Base-by-base conservation (phyloP, 1,284 basidiomycete species). In the Sporisorium scitamineum region DNA sequence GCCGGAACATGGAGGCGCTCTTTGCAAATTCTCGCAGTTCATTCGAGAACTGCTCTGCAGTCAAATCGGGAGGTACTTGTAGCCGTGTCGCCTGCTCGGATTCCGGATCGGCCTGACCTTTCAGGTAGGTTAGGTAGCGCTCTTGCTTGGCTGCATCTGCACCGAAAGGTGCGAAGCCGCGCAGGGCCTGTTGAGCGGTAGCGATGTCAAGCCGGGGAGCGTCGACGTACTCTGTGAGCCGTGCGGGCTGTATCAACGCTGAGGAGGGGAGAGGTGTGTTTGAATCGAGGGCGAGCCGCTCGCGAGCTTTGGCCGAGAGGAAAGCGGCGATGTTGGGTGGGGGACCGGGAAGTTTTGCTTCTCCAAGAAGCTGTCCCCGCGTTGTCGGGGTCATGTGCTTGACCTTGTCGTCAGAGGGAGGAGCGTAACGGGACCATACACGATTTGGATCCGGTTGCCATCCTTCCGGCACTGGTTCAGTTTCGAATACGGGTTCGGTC, bases 261-360 rank as follows among this genome's bases (percentile, higher is more conserved):
- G 14, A 24, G 6, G 57, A 44, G n/a, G 50, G 69, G 10, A 39
- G 47, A 32, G 24, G 69, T 75, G 29, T 88, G 16, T 41, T 85
- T 14, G 90, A 87, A 27, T 92, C 88, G 11, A 89, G 89, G 67
- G 92, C 90, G 3, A 98, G 88, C 3, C 94, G 91, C 67, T 96
- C 94, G 56, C 90, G 89, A 78, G 95, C 94, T 84, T 95, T 95
- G 72, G 92, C 90, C 0, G 94, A 95, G 82, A 98, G 91, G 85
- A 92, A 98, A 53, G 97, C 94, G 81, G 95, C 95, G 3, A 99
- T 90, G 0, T 94, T 96, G 0, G 90, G 90, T 1, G 91, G 89
- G 41, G 90, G 90, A 2, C 90, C 87, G 2, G 91, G 89, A 7
- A 92, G 87, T 5, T 89, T 89, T 0, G 89, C 89, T 86, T 98